Percentiles rank a stretch among this genome's conserved stretches.
Evolutionary conservation across 805 yeast genomes (phyloP).

Genomic region (Wickerhamiella hasegawae): DNA sequence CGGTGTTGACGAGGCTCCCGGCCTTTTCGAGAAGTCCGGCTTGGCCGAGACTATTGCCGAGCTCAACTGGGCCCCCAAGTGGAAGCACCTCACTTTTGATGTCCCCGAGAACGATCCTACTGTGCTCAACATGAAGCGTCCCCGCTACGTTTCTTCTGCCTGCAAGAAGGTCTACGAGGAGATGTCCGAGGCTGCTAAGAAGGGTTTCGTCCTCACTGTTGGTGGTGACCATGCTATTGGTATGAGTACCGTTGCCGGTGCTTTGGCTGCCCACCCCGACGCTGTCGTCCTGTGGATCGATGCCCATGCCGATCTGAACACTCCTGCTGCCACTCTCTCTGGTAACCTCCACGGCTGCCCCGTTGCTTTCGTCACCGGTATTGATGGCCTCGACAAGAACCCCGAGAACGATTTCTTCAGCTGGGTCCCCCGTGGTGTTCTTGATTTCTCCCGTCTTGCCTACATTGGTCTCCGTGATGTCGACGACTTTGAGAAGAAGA

Average conservation of each 20-base stretch:
- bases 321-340: conserved; percentile 64
- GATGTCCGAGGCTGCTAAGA: conserved; percentile 36
- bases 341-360: conserved; percentile 98
- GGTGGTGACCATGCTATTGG: conserved; percentile 98
- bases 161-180: conserved; percentile 46
- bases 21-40: conserved; percentile 57
- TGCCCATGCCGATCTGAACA: conserved; percentile 95
- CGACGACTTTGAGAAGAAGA: conserved; percentile 68
- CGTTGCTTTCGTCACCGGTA: conserved; percentile 75
- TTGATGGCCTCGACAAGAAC: conserved; percentile 44
- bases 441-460: conserved; percentile 58
- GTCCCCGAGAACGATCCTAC: conserved; percentile 34
- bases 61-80: conserved; percentile 58
- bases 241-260: conserved; percentile 81
- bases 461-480: conserved; percentile 92
- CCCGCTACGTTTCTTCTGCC: conserved; percentile 62
- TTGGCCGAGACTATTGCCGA: conserved; percentile 42
- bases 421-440: conserved; percentile 57
- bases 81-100: conserved; percentile 20
- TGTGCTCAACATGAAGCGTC: conserved; percentile 45
- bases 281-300: conserved; percentile 91
- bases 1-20: conserved; percentile 94
- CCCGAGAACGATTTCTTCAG: conserved; percentile 54
- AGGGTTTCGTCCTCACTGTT: conserved; percentile 57
- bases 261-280: conserved; percentile 62